Conservation (phyloP, 2,329 filamentous ascomycete genomes). For the Phialophora chinensis region DNA sequence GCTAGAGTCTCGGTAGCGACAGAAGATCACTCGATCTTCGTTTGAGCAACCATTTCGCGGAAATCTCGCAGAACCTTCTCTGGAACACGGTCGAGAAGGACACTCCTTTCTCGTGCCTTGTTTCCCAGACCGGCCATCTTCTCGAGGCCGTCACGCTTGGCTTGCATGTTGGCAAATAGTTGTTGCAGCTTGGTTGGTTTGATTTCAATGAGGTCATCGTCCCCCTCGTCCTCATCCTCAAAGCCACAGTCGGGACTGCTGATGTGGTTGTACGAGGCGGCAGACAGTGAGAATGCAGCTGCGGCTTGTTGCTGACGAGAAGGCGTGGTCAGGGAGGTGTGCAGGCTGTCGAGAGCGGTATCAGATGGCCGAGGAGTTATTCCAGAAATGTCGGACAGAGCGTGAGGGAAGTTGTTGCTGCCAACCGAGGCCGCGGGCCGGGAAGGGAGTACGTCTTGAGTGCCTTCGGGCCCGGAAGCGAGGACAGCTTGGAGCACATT, state of each 20-base stretch:
- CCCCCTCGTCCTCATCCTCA: conserved; percentile 51
- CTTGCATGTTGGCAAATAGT: conserved; percentile 78
- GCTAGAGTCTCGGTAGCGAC: background rate
- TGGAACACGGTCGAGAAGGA: conserved; percentile 94
- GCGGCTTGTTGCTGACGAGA: conserved; percentile 85
- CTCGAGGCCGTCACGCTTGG: conserved; percentile 65
- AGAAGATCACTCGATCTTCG: conserved; percentile 48
- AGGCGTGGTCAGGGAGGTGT: conserved; percentile 72
- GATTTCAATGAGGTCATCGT: conserved; percentile 40
- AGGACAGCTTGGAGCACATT: conserved; percentile 56
- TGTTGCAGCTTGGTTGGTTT: conserved; percentile 58
- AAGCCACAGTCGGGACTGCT: conserved; percentile 73
- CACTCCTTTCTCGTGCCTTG: conserved; percentile 88
- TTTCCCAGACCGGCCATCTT: conserved; percentile 63
- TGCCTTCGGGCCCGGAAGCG: conserved; percentile 49
- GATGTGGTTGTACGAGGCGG: conserved; percentile 86
- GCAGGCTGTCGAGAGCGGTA: conserved; percentile 66
- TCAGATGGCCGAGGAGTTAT: conserved; percentile 44
- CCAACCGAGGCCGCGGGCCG: conserved; percentile 41
- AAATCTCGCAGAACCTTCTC: conserved; percentile 91
- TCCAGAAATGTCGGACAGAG: conserved; percentile 45
- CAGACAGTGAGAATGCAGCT: conserved; percentile 83
- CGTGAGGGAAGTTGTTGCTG: conserved; percentile 21
- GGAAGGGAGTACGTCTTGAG: conserved; percentile 48
- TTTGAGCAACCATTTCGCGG: conserved; percentile 83